Conservation (phyloP, 805 yeast genomes). For the Kazachstania africana region DNA sequence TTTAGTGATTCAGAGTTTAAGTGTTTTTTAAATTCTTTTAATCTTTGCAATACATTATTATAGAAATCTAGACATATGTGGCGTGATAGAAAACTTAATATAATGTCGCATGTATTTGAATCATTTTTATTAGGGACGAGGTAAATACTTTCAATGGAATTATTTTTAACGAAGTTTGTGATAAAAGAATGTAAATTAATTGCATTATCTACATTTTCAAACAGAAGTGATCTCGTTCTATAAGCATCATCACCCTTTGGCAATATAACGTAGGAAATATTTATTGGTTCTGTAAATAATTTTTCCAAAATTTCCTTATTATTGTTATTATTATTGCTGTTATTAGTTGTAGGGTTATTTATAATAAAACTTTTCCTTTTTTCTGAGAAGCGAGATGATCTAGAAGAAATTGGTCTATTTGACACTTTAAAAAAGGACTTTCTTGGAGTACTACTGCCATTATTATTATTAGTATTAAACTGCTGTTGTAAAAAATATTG, state of each 20-base stretch:
- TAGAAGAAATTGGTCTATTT: neutral
- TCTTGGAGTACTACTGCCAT: neutral
- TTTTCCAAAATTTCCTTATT: neutral
- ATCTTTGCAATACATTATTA: constrained; percentile 27
- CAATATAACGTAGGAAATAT: constrained; percentile 15
- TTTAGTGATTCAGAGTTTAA: constrained; percentile 30
- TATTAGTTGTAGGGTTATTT: neutral
- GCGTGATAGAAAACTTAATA: constrained; percentile 24
- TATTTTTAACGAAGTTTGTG: constrained; percentile 38
- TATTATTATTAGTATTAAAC: neutral
- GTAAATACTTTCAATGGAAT: constrained; percentile 52
- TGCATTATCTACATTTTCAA: constrained; percentile 17
- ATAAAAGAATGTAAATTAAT: constrained; percentile 15
- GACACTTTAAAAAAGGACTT: neutral
- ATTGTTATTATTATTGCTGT: neutral
- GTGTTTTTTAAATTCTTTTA: constrained; percentile 26
- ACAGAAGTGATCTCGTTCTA: constrained; percentile 22
- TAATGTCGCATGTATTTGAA: constrained; percentile 21
- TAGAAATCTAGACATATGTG: constrained; percentile 29
- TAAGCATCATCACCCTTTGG: constrained; percentile 25
- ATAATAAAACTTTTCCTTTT: neutral
- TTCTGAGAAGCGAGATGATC: neutral
- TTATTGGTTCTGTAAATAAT: constrained; percentile 10
- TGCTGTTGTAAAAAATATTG: neutral
- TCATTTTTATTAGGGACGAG: constrained; percentile 28